Evolutionary conservation across 2,329 filamentous ascomycete genomes (phyloP), one percentile per base, ranked within the genome.

Genomic region (Colletotrichum chlorophyti): DNA sequence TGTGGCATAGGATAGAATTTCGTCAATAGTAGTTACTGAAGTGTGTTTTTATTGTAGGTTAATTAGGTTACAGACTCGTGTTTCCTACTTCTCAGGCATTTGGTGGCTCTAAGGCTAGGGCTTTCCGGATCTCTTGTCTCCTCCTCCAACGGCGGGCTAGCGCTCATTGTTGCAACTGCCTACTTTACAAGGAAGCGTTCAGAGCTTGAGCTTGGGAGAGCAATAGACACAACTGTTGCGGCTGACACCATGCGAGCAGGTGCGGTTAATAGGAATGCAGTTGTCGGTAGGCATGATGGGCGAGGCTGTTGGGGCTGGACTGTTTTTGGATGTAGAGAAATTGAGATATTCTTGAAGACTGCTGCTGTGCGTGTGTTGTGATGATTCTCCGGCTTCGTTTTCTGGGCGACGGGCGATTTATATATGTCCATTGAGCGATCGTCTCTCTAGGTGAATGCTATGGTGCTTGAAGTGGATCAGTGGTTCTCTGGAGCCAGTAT

Each of bases 251-350:
- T 51, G 48, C 10, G 35, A 19, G 10, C 48, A 51, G 12, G 26
- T 51, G 26, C 48, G 35, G n/a, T 31, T 51, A 27, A 51, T 32
- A n/a, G 48, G 48, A 19, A 51, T 41, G 26, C 48, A 51, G 14
- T 40, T 32, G 37, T 51, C 27, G 12, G 10, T 14, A n/a, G 26
- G 17, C 6, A 10, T 31, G 27, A 7, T 31, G 27, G 27, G 27
- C 27, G 7, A 31, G 27, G 7, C 12, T 31, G n/a, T 31, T 31
- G 27, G 7, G 27, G 27, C 12, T 31, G 27, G 27, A 31, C 12
- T 51, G 12, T 51, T 9, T 41, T 41, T 1, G 26, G 12, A 14
- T 40, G 10, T 15, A 40, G 31, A 23, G 27, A 31, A 12, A 31
- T 31, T 31, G 27, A 31, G 27, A 31, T 31, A n/a, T n/a, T n/a